These are phyloP conservation scores for Aquanectria penicillioides DNA, from an alignment of 2,329 filamentous ascomycete genomes.

Conservation along the genomic window DNA sequence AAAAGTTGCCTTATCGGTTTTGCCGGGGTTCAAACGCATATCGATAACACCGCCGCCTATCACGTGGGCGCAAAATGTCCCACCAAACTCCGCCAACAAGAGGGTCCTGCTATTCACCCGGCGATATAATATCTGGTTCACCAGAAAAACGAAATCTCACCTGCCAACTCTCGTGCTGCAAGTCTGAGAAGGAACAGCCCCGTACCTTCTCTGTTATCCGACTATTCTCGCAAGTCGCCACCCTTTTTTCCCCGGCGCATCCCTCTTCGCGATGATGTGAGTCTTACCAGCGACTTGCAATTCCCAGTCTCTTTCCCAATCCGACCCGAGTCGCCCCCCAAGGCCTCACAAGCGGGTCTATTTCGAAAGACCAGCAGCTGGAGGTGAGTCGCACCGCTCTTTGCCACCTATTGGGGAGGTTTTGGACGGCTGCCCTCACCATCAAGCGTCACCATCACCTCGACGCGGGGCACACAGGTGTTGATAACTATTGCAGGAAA, in stretches of 20 bases:
- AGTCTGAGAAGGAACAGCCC: constrained; percentile 16
- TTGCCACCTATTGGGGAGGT: constrained; percentile 7
- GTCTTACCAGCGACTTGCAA: constrained; percentile 44
- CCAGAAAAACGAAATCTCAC: constrained; percentile 39
- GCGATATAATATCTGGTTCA: constrained; percentile 42
- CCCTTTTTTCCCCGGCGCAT: constrained; percentile 32
- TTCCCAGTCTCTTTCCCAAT: constrained; percentile 43
- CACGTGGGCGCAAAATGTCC: constrained; percentile 55
- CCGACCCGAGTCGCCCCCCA: constrained; percentile 39
- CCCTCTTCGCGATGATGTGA: constrained; percentile 52
- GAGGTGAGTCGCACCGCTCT: constrained; percentile 39
- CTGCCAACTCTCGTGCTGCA: constrained; percentile 23
- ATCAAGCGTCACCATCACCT: constrained; percentile 30
- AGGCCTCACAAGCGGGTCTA: constrained; percentile 34
- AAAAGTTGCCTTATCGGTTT: constrained; percentile 47
- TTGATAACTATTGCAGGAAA: constrained; percentile 38
- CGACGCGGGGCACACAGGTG: constrained; percentile 36
- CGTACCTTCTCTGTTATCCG: constrained; percentile 10
- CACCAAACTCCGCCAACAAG: constrained; percentile 47
- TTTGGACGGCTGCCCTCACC: constrained; percentile 18
- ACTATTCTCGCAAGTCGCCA: constrained; percentile 25
- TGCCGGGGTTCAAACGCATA: constrained; percentile 33
- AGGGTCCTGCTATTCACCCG: constrained; percentile 38
- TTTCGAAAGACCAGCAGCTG: constrained; percentile 37
- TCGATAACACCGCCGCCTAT: constrained; percentile 48